Conservation (phyloP, 2,329 filamentous ascomycete genomes). For the Verticillium albo-atrum region DNA sequence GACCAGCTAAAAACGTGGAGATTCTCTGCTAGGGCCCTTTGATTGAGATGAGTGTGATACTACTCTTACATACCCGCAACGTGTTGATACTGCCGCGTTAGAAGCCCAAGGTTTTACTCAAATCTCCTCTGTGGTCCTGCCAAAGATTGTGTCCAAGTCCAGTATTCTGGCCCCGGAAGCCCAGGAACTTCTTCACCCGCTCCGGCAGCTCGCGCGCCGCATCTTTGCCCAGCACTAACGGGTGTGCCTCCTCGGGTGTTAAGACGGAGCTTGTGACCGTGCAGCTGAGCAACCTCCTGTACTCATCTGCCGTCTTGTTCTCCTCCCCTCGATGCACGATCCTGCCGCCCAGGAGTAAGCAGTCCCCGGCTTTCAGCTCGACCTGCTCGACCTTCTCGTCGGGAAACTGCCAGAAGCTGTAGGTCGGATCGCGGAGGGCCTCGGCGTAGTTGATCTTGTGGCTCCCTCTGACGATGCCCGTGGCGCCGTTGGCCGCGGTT, state of each 20-base stretch:
- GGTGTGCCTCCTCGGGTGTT: slow-evolving; percentile 8
- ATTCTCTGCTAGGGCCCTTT: too few relatives aligned
- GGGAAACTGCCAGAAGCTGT: slow-evolving; percentile 3
- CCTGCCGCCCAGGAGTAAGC: slow-evolving; percentile 6
- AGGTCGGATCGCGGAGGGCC: not conserved
- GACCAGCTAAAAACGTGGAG: too few relatives aligned
- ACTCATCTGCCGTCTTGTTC: slow-evolving; percentile 7
- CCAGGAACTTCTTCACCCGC: slow-evolving; percentile 8
- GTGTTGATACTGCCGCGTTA: not conserved
- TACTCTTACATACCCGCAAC: too few relatives aligned
- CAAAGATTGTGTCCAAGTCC: slow-evolving; percentile 3
- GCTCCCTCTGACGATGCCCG: slow-evolving; percentile 10
- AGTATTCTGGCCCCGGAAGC: slow-evolving; percentile 2
- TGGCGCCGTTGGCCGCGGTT: slow-evolving; percentile 14
- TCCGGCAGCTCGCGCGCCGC: not conserved
- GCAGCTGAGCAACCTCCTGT: slow-evolving; percentile 7
- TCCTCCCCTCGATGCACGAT: slow-evolving; percentile 8
- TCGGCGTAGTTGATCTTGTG: not conserved
- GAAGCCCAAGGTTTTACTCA: not conserved
- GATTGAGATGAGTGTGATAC: too few relatives aligned
- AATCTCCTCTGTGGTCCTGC: slow-evolving; percentile 1
- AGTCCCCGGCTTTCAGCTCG: slow-evolving; percentile 8
- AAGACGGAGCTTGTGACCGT: slow-evolving; percentile 6
- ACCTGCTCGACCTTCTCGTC: slow-evolving; percentile 9
- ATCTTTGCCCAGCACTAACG: slow-evolving; percentile 1